Conservation (phyloP, 495 filamentous ascomycete species). For the Echria macrotheca region DNA sequence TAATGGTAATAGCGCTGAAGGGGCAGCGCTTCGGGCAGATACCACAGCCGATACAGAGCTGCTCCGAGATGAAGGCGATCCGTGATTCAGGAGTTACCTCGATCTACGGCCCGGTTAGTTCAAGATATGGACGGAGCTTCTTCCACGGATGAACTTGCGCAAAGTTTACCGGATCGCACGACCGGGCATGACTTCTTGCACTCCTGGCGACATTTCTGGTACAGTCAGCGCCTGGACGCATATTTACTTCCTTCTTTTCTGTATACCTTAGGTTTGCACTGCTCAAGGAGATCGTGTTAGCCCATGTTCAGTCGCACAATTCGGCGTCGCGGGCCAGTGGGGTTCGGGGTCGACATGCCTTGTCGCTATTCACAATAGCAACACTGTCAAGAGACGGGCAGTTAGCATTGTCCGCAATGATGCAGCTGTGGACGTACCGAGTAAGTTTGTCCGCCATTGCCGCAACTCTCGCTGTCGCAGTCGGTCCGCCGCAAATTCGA, state of each 20-base stretch:
- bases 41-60: constrained; percentile 75
- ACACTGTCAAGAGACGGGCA: constrained; percentile 59
- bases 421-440: constrained; percentile 47
- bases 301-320: background rate
- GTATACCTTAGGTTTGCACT: constrained; percentile 95
- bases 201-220: constrained; percentile 65
- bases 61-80: constrained; percentile 96
- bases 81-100: constrained; percentile 66
- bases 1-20: constrained; percentile 98
- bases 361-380: constrained; percentile 95
- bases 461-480: too few relatives aligned
- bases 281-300: constrained; percentile 12
- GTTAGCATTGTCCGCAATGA: constrained; percentile 4
- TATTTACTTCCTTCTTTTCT: background rate
- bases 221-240: constrained; percentile 10
- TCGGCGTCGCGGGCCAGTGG: background rate
- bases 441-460: constrained; percentile 84
- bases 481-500: constrained; percentile 3
- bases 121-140: too few relatives aligned
- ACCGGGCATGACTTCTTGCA: constrained; percentile 99
- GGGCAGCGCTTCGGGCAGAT: constrained; percentile 99
- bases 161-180: constrained; percentile 93
- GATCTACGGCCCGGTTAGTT: constrained; percentile 16
- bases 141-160: too few relatives aligned
- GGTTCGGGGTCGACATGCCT: constrained; percentile 52